Conservation (phyloP, 164 flowering plant genomes). For the Vitis rupestris region DNA sequence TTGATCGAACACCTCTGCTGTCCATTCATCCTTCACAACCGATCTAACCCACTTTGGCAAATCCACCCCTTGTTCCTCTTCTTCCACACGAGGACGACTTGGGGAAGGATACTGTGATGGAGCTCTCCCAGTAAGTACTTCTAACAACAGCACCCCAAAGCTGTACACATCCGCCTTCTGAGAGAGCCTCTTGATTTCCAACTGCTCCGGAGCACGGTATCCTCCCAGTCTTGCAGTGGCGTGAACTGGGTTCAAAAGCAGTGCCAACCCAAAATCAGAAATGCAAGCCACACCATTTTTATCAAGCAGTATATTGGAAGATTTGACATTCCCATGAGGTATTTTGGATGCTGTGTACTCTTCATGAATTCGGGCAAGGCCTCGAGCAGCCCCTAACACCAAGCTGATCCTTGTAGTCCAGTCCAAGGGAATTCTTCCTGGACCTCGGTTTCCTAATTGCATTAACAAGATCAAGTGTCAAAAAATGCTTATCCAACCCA, state of each 20-base stretch:
- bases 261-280: constrained; percentile 81
- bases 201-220: constrained; percentile 89
- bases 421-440: constrained; percentile 91
- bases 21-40: constrained; percentile 96
- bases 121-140: constrained; percentile 81
- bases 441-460: constrained; percentile 71
- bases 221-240: constrained; percentile 86
- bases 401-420: constrained; percentile 95
- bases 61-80: constrained; percentile 50
- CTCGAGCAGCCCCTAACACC: constrained; percentile 86
- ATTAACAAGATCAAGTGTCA: constrained; percentile 5
- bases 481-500: too few species aligned
- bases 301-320: constrained; percentile 86
- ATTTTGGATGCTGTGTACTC: constrained; percentile 60
- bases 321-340: constrained; percentile 90
- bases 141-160: constrained; percentile 80
- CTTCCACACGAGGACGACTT: constrained; percentile 29
- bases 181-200: constrained; percentile 61
- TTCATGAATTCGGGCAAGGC: constrained; percentile 73
- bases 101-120: constrained; percentile 60
- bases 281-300: constrained; percentile 85
- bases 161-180: constrained; percentile 88
- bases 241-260: constrained; percentile 76
- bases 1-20: constrained; percentile 87
- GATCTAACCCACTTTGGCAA: constrained; percentile 90